Percentiles rank a stretch among this genome's conserved stretches.
Evolutionary conservation across 2,329 filamentous ascomycete species (phyloP).

Genomic region (Fonsecaea pugnacius): DNA sequence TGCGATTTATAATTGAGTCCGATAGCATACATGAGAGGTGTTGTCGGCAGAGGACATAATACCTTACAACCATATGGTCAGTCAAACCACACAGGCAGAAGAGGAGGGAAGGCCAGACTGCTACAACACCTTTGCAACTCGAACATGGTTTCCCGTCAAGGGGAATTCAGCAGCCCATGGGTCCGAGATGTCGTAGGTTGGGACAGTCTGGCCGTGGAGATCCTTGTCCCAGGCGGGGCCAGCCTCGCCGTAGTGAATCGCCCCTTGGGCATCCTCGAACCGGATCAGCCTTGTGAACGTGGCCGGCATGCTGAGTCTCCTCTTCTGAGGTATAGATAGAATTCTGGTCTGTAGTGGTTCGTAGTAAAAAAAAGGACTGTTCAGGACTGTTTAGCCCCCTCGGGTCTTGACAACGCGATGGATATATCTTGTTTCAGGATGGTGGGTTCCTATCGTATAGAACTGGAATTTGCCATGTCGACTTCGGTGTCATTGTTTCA

Average conservation of each 20-base stretch:
- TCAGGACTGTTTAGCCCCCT: background rate
- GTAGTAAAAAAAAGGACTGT: too few species aligned
- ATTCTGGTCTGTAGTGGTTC: background rate
- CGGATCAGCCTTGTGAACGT: slow-evolving; percentile 4
- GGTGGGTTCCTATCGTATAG: background rate
- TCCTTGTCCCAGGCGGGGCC: background rate
- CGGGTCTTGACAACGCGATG: background rate
- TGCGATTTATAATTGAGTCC: slow-evolving; percentile 52
- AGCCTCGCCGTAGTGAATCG: slow-evolving; percentile 11
- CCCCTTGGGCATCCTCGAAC: slow-evolving; percentile 7
- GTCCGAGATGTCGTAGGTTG: background rate
- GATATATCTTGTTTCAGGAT: background rate
- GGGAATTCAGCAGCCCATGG: slow-evolving; percentile 2
- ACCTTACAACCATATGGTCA: slow-evolving; percentile 4
- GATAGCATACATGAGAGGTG: slow-evolving; percentile 48
- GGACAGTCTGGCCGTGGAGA: slow-evolving; percentile 1
- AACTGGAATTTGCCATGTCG: background rate
- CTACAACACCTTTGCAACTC: background rate
- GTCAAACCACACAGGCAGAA: background rate
- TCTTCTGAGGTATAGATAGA: background rate
- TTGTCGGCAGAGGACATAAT: slow-evolving; percentile 9
- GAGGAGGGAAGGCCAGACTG: background rate
- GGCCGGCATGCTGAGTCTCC: background rate
- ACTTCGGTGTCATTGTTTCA: background rate
- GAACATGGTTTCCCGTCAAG: background rate